phyloP scores from a whole-genome alignment of 129 eudicot genomes.

The Pseudognaphalium luteoalbum region DNA sequence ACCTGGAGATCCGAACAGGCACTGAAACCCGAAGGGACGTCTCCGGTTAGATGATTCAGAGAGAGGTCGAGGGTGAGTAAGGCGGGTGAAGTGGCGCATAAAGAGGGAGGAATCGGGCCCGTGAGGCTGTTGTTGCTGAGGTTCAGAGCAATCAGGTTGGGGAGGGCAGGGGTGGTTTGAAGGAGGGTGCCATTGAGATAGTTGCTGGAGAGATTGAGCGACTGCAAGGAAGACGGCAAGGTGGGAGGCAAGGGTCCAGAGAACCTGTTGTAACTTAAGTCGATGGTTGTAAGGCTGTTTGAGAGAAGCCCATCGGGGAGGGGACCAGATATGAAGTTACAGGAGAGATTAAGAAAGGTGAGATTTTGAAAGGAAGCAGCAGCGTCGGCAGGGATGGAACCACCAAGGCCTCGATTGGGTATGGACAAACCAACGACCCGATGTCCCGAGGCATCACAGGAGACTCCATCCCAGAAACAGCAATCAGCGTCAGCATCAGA shows the following conservation, averaged over 20 bases:
- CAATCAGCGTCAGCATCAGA: constrained; percentile 30
- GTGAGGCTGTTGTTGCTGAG: constrained; percentile 53
- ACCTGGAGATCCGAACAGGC: constrained; percentile 38
- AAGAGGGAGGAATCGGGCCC: constrained; percentile 46
- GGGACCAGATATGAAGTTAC: constrained; percentile 43
- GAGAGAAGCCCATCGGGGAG: constrained; percentile 23
- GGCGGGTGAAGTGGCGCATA: constrained; percentile 46
- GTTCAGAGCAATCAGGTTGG: constrained; percentile 37
- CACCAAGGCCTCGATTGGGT: constrained; percentile 45
- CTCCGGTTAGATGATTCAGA: constrained; percentile 39
- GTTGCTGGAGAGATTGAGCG: constrained; percentile 60
- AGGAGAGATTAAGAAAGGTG: constrained; percentile 47
- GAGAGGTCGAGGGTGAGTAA: constrained; percentile 47
- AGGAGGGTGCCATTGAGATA: constrained; percentile 36
- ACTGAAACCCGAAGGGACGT: constrained; percentile 42
- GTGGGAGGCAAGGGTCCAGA: constrained; percentile 29
- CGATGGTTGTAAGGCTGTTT: constrained; percentile 18
- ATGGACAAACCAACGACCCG: constrained; percentile 44
- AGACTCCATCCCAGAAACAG: constrained; percentile 62
- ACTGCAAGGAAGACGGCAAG: not conserved
- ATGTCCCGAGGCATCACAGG: constrained; percentile 35
- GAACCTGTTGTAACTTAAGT: constrained; percentile 49
- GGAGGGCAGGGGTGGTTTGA: constrained; percentile 12
- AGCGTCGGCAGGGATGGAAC: constrained; percentile 28
- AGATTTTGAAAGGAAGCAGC: constrained; percentile 42